These are phyloP conservation scores for Aegle marmelos DNA, from an alignment of 345 rosid genomes.

Conservation along the genomic window DNA sequence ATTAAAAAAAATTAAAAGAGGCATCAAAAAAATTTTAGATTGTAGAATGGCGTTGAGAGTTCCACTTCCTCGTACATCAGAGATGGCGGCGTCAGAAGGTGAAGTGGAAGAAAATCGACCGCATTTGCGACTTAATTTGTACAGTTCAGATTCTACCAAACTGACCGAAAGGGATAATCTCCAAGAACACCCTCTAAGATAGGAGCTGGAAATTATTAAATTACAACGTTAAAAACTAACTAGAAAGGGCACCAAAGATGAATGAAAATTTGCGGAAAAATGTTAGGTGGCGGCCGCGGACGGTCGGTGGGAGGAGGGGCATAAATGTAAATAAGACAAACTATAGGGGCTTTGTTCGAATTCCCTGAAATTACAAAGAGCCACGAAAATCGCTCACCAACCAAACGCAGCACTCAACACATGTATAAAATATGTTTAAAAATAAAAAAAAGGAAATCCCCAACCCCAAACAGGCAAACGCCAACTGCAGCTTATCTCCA, in stretches of 20 bases:
- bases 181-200: neutral
- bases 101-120: too few species aligned
- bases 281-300: conserved; percentile 4
- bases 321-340: neutral
- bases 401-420: too few species aligned
- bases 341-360: neutral
- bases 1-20: too few species aligned
- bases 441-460: neutral
- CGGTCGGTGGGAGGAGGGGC: neutral
- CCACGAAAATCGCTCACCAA: neutral
- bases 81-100: too few species aligned
- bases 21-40: too few species aligned
- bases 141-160: neutral
- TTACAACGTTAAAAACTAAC: neutral
- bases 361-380: neutral
- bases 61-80: too few species aligned
- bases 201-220: neutral
- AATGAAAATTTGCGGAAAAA: neutral
- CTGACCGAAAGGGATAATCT: neutral
- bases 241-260: neutral
- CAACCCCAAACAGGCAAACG: neutral
- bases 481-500: conserved; percentile 3
- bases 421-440: too few species aligned
- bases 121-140: too few species aligned
- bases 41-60: too few species aligned